Evolutionary conservation across 176 grass and related monocot species (phyloP).

Genomic region (Oropetium thomaeum): DNA sequence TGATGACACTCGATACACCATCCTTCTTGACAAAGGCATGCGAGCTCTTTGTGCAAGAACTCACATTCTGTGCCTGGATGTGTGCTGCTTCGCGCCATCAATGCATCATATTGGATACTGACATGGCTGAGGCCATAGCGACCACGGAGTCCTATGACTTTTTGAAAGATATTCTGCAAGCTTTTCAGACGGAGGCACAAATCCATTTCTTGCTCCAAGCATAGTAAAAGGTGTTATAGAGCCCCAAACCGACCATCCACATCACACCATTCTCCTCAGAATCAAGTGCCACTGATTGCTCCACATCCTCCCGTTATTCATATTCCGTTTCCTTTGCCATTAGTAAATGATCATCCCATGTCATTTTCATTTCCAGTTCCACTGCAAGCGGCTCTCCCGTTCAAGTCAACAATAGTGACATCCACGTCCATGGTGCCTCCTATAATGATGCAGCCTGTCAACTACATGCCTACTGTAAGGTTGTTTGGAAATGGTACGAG

Average conservation of each 20-base stretch:
- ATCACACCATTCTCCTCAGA: neutral
- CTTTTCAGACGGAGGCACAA: neutral
- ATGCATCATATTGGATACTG: neutral
- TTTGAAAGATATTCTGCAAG: neutral
- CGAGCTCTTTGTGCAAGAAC: slow-evolving; percentile 24
- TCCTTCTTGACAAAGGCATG: slow-evolving; percentile 6
- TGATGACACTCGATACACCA: neutral
- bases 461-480: neutral
- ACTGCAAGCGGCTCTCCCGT: neutral
- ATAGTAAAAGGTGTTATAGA: no score
- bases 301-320: neutral
- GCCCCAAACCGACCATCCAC: neutral
- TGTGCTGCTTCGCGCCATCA: neutral
- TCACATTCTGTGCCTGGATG: neutral
- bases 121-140: neutral
- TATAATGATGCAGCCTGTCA: neutral
- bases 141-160: neutral
- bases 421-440: neutral
- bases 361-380: no score
- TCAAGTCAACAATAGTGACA: neutral
- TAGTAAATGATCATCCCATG: neutral
- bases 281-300: no score
- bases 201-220: neutral
- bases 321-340: neutral
- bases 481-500: neutral